phyloP scores from a whole-genome alignment of 176 grass and related monocot genomes.

The Musa troglodytarum region DNA sequence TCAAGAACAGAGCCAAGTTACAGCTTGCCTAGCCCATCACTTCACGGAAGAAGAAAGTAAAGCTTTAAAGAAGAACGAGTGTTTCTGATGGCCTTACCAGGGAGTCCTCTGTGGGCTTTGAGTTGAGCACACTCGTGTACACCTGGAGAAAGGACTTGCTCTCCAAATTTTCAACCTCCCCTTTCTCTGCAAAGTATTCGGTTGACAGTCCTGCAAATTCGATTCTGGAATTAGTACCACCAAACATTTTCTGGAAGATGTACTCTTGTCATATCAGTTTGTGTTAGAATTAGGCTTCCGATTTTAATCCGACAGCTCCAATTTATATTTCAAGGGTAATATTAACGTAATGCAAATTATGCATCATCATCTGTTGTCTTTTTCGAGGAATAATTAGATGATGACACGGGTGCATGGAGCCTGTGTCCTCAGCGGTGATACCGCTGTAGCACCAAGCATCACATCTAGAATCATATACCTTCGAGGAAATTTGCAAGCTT shows the following conservation, averaged over 20 bases:
- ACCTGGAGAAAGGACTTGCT: constrained; percentile 56
- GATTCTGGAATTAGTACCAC: too few relatives aligned
- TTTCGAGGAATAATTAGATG: neutral
- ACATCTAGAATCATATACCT: constrained; percentile 27
- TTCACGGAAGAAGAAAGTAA: neutral
- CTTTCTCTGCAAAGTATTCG: constrained; percentile 53
- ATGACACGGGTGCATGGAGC: neutral
- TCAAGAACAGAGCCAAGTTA: neutral
- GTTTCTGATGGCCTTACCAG: constrained; percentile 36
- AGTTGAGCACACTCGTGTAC: constrained; percentile 61
- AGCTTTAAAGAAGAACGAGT: neutral
- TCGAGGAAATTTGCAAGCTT: constrained; percentile 65
- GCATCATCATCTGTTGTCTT: neutral
- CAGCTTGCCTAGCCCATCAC: too few relatives aligned
- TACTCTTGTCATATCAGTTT: too few relatives aligned
- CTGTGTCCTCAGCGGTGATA: neutral
- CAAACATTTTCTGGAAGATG: too few relatives aligned
- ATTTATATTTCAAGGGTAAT: too few relatives aligned
- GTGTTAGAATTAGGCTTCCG: too few relatives aligned
- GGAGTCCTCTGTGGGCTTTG: constrained; percentile 66
- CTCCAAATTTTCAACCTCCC: constrained; percentile 37
- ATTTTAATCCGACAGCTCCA: too few relatives aligned
- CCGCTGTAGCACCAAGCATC: neutral
- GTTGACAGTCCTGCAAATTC: constrained; percentile 46
- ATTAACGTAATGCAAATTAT: neutral